Conservation (phyloP, 1,284 basidiomycete genomes). For the Cutaneotrichosporon sp. region DNA sequence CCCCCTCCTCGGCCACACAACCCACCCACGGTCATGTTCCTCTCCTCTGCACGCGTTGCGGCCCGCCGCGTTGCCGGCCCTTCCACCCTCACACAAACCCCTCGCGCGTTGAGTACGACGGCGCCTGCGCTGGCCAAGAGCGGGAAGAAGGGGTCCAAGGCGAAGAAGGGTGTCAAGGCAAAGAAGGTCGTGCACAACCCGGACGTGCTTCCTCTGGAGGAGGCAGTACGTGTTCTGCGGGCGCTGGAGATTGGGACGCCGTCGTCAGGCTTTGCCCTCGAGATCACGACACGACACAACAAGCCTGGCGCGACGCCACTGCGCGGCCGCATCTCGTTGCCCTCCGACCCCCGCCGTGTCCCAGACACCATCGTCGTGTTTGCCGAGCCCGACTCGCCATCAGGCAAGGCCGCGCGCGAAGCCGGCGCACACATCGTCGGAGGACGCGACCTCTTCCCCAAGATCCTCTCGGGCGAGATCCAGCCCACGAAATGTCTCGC, state of each 20-base stretch:
- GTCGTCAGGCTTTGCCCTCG: constrained; percentile 69
- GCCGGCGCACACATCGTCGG: constrained; percentile 84
- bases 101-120: not conserved
- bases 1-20: not conserved
- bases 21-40: too few relatives aligned
- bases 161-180: constrained; percentile 1
- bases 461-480: constrained; percentile 45
- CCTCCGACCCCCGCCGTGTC: constrained; percentile 64
- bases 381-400: constrained; percentile 55
- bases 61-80: constrained; percentile 6
- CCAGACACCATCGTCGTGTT: constrained; percentile 75
- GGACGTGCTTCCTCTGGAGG: constrained; percentile 32
- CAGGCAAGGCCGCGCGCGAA: constrained; percentile 60
- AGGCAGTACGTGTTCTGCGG: constrained; percentile 40
- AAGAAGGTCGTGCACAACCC: constrained; percentile 16
- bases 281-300: constrained; percentile 68
- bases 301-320: constrained; percentile 65
- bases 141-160: constrained; percentile 1
- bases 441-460: constrained; percentile 72
- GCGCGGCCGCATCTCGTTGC: constrained; percentile 67
- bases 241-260: constrained; percentile 72
- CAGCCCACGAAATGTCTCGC: constrained; percentile 55
- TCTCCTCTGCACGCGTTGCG: constrained; percentile 8
- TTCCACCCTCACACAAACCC: not conserved
- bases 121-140: not conserved